A percentile compares a stretch with the other conserved stretches of the same genome.
phyloP scores from a whole-genome alignment of 2,329 filamentous ascomycete genomes.

The Colletotrichum coccodes region DNA sequence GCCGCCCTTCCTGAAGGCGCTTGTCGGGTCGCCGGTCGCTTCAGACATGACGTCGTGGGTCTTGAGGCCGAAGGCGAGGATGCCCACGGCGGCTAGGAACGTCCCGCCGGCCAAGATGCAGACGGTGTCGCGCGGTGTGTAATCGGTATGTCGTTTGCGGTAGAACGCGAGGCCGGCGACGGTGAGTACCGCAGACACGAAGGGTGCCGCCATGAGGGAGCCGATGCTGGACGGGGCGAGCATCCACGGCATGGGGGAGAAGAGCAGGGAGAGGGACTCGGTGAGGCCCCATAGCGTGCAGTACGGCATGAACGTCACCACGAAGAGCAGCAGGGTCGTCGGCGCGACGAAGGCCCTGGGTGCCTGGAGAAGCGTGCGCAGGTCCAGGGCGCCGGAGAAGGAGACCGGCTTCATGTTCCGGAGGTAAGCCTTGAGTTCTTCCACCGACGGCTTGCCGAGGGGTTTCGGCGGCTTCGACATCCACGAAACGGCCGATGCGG shows the following conservation, averaged over 20 bases:
- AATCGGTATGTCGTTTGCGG: conserved; percentile 42
- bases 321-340: conserved; percentile 57
- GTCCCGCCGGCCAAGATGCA: conserved; percentile 49
- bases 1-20: conserved; percentile 41
- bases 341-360: conserved; percentile 60
- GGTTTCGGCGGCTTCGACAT: conserved; percentile 4
- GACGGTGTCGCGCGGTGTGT: conserved; percentile 45
- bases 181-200: conserved; percentile 49
- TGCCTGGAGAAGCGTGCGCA: conserved; percentile 51
- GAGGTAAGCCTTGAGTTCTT: conserved; percentile 49
- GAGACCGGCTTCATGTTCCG: conserved; percentile 49
- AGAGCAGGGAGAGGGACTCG: conserved; percentile 57
- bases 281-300: conserved; percentile 59
- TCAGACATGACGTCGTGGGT: conserved; percentile 46
- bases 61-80: conserved; percentile 58
- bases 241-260: conserved; percentile 53
- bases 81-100: conserved; percentile 50
- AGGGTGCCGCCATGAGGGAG: conserved; percentile 55
- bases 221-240: conserved; percentile 53
- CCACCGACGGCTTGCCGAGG: conserved; percentile 41
- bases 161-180: conserved; percentile 46
- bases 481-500: conserved; percentile 30
- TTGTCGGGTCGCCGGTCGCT: conserved; percentile 30
- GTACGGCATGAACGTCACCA: conserved; percentile 56
- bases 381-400: conserved; percentile 45